Evolutionary conservation across 1,284 basidiomycete genomes (phyloP), one percentile per base, ranked within the genome.

Genomic region (Pseudozyma thailandica): DNA sequence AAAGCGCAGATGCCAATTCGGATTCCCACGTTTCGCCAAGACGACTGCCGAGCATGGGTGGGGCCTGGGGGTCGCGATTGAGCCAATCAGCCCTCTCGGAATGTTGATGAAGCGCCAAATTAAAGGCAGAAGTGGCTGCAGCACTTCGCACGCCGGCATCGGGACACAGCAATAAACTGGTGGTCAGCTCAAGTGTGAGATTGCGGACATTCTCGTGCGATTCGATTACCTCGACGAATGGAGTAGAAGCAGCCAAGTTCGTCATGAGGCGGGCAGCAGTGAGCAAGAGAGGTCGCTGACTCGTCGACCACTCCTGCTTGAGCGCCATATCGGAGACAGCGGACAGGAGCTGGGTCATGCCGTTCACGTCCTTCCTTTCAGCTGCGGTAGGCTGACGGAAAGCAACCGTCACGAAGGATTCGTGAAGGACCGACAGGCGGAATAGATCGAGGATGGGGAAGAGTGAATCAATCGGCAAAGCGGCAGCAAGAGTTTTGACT

Each of bases 391-490:
- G 51, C 10, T 61, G 20, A 30, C 35, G 39, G 44, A 57, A 61
- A 12, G 46, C 38, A 25, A 41, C 33, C 12, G n/a, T 42, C 4
- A 60, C 54, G n/a, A 61, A 64, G 3, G 46, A n/a, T 0, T 86
- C 84, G 79, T 92, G 88, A 26, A 93, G 86, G 8, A 92, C 82
- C 0, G 89, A 90, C 1, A 94, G 85, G 1, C 92, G 87, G 91
- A 91, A 93, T 59, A 94, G 86, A 78, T 94, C 93, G 9, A 90
- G 87, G 1, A 93, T 80, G 0, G 93, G 92, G 84, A 94, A 94
- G 10, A 92, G 85, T 42, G 89, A 85, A 12, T 87, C 86, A 0
- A 86, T 71, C 2, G 88, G 85, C 0, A 94, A 87, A 0, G 48
- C 33, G 0, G 25, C 48, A 6, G 47, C n/a, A 10, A 69, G 43